A percentile compares a stretch with the other conserved stretches of the same genome.
Conservation (phyloP, 208 protist species). For the Balamuthia mandrillaris region DNA sequence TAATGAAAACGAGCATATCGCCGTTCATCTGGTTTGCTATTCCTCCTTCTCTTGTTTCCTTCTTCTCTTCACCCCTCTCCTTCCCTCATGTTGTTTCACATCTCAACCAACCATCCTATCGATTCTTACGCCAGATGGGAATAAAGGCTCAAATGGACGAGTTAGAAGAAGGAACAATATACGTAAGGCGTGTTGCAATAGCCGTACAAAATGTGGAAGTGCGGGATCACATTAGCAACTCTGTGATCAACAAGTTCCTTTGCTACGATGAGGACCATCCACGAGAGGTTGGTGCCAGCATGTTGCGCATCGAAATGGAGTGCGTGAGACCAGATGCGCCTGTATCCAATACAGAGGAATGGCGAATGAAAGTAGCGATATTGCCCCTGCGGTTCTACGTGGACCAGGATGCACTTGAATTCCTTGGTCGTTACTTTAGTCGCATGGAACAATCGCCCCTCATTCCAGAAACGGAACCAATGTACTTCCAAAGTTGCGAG, state of each 20-base stretch:
- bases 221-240: conserved; percentile 10
- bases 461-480: conserved; percentile 4
- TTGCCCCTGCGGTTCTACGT: conserved; percentile 23
- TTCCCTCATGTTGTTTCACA: too few species aligned
- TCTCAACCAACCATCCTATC: background rate
- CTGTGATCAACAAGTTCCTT: background rate
- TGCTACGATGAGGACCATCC: conserved; percentile 20
- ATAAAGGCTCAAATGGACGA: background rate
- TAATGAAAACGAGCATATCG: too few species aligned
- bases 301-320: conserved; percentile 27
- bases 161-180: background rate
- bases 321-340: conserved; percentile 22
- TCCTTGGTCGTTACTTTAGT: conserved; percentile 1
- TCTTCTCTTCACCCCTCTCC: too few species aligned
- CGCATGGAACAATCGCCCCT: conserved; percentile 4
- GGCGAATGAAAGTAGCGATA: background rate
- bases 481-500: conserved; percentile 38
- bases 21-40: too few species aligned
- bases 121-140: background rate
- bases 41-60: too few species aligned
- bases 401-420: conserved; percentile 40
- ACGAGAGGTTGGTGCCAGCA: background rate
- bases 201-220: conserved; percentile 9
- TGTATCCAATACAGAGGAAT: conserved; percentile 14
- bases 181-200: background rate